Base-by-base conservation (phyloP, 192 early-diverging fungal species). In the Backusella macrospora region DNA sequence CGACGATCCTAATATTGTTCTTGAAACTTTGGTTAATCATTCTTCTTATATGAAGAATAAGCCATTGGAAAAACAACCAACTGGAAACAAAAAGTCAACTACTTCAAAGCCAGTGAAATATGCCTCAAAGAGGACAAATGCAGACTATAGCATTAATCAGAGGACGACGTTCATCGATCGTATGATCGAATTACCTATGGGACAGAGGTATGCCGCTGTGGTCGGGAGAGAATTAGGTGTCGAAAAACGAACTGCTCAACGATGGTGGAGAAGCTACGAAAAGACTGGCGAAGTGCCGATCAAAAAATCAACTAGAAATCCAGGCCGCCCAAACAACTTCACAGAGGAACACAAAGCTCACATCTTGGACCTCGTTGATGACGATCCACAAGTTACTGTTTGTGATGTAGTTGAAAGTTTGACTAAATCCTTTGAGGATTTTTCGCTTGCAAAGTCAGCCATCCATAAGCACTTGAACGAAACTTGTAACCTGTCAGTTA, bases 21-120 rank as follows among this genome's bases (percentile, higher is more conserved):
- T 62, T 62, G 59, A 62, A 62, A 62, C 59, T 4, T 62, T 62
- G 7, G 59, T 62, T 62, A 34, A 62, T 55, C 52, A 55, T 55
- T 55, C 52, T 55, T 62, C 59, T 62, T 62, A 23, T 62, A 62
- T 62, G 59, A 62, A 62, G 59, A 62, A 62, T 62, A 62, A 62
- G 59, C 23, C 59, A 62, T 62, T 62, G 59, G 59, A 62, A 62
- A 62, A 62, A 62, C 59, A 62, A 62, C 59, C 23, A 62, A 62
- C 59, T 4, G 59, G 34, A 62, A 62, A 29, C 59, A 62, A 34
- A 62, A 62, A 62, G 21, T 62, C 18, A 29, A 62, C 59, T 26
- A 62, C n/a, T n/a, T n/a, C n/a, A n/a, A n/a, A n/a, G n/a, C n/a
- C n/a, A n/a, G n/a, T n/a, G n/a, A n/a, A n/a, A n/a, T n/a, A n/a